phyloP scores from a whole-genome alignment of 352 stramenopile species.

The Phytophthora pistaciae region DNA sequence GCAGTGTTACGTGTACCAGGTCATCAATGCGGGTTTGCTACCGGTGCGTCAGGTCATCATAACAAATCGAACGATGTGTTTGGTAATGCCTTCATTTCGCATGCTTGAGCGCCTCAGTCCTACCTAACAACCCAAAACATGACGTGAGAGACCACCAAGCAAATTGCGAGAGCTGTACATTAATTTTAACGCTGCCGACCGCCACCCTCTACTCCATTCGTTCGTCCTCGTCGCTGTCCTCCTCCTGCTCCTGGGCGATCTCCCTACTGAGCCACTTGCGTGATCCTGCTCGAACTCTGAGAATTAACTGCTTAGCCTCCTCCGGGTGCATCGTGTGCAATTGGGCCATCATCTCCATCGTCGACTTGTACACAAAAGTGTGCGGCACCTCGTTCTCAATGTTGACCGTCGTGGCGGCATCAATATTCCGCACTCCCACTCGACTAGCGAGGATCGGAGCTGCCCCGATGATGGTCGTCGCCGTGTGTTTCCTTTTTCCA shows the following conservation, averaged over 20 bases:
- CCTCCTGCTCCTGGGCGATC: constrained; percentile 1
- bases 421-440: not conserved
- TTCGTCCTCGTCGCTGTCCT: not conserved
- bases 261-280: constrained; percentile 20
- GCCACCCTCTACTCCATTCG: not conserved
- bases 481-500: not conserved
- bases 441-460: constrained; percentile 15
- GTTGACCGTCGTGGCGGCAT: constrained; percentile 7
- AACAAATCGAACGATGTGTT: too few relatives aligned
- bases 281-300: constrained; percentile 18
- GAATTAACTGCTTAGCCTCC: constrained; percentile 49
- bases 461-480: constrained; percentile 4
- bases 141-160: too few relatives aligned
- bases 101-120: too few relatives aligned
- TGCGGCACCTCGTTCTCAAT: constrained; percentile 54
- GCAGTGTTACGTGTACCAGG: too few relatives aligned
- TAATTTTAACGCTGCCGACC: too few relatives aligned
- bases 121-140: too few relatives aligned
- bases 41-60: too few relatives aligned
- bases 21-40: too few relatives aligned
- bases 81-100: too few relatives aligned
- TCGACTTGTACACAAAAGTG: constrained; percentile 57
- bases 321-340: constrained; percentile 51
- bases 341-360: constrained; percentile 60
- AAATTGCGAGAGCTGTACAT: too few relatives aligned